Conservation (phyloP, 257 asterid genomes). For the Jaltomata sinuosa region DNA sequence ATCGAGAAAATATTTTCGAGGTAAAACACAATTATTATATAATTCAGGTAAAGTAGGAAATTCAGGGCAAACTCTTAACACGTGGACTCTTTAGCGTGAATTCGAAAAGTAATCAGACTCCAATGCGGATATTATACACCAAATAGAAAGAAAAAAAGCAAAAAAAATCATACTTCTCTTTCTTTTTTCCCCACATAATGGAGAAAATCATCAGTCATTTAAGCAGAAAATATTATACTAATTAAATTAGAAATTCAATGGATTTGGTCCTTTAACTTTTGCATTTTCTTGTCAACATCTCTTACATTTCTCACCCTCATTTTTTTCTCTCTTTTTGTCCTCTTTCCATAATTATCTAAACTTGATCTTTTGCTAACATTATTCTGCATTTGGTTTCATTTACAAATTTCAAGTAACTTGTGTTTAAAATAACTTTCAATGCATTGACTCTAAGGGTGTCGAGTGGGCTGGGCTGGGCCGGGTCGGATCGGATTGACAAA, state of each 20-base stretch:
- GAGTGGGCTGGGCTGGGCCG: too few species aligned
- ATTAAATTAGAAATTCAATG: neutral
- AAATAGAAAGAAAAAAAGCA: too few species aligned
- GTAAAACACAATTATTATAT: too few species aligned
- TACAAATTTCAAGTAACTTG: neutral
- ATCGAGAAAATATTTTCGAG: too few species aligned
- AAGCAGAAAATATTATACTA: neutral
- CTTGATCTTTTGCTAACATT: neutral
- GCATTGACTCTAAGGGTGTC: neutral
- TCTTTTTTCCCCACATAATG: neutral
- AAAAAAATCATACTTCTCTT: neutral
- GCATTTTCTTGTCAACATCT: neutral
- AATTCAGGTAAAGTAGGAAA: too few species aligned
- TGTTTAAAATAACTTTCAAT: neutral
- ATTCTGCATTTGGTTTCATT: neutral
- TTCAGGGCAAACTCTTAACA: too few species aligned
- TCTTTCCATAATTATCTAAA: neutral
- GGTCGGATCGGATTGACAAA: too few species aligned
- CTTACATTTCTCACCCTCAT: neutral
- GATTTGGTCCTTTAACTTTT: neutral
- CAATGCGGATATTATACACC: neutral
- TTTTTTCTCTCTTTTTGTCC: neutral
- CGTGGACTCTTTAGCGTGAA: too few species aligned
- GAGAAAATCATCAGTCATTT: neutral
- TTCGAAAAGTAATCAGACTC: neutral